Conservation (phyloP, 2,329 filamentous ascomycete genomes). For the Aphanoascus verrucosus region DNA sequence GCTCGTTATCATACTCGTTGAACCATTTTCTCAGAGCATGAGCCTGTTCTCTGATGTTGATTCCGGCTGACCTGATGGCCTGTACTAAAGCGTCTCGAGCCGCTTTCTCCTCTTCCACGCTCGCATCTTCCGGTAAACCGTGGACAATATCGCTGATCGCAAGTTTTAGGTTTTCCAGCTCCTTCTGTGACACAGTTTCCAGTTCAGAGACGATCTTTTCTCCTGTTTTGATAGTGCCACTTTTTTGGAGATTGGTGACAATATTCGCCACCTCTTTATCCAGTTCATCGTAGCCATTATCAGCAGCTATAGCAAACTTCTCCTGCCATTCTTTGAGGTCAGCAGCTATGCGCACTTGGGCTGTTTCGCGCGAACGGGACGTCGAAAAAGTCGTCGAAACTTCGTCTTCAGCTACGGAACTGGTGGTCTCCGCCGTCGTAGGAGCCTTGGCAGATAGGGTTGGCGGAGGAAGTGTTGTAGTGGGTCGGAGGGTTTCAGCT, state of each 20-base stretch:
- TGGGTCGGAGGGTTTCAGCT: neutral
- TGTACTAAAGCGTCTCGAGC: conserved; percentile 43
- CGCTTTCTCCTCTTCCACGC: conserved; percentile 42
- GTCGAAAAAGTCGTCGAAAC: conserved; percentile 19
- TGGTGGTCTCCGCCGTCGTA: conserved; percentile 14
- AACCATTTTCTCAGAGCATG: conserved; percentile 70
- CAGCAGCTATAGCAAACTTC: conserved; percentile 74
- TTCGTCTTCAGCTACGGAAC: conserved; percentile 19
- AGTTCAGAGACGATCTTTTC: conserved; percentile 53
- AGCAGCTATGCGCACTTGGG: conserved; percentile 49
- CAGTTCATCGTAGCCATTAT: conserved; percentile 66
- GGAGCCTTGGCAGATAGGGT: conserved; percentile 11
- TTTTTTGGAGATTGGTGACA: conserved; percentile 55
- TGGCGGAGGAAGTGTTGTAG: neutral
- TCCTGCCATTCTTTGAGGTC: conserved; percentile 79
- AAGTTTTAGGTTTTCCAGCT: conserved; percentile 55
- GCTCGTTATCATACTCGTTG: conserved; percentile 57
- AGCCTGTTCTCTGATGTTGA: conserved; percentile 64
- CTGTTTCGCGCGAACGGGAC: conserved; percentile 32
- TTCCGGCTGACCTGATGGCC: conserved; percentile 56
- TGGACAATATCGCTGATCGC: conserved; percentile 50
- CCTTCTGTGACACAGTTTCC: conserved; percentile 53
- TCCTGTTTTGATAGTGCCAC: conserved; percentile 41
- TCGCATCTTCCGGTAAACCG: conserved; percentile 48
- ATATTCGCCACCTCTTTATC: conserved; percentile 57